Base-by-base conservation (phyloP, 1,139 yeast species). In the Kurtzmaniella quercitrusa region DNA sequence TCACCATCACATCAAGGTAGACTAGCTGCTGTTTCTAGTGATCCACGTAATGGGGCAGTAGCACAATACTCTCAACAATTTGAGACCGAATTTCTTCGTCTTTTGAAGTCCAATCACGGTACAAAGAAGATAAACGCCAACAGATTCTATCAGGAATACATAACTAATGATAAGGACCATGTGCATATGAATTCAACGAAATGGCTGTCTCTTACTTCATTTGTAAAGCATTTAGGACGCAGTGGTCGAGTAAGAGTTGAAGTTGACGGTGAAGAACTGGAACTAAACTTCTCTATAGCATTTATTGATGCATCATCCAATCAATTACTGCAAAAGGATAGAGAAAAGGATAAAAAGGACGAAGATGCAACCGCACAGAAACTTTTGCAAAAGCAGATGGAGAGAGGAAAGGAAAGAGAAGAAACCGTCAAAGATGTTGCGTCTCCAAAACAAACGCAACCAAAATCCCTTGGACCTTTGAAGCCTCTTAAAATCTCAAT, bases 101-200 rank as follows among this genome's bases (percentile, higher is more conserved):
- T 84, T 19, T 63, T 93, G 45, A 68, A 78, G 38, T 65, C 78
- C 19, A 74, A 78, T 38, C 98, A 93, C 58, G 96, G 97, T 2
- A 89, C 88, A 43, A 89, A 88, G 59, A 66, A 68, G 46, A 76
- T 91, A 41, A 83, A 82, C 48, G 94, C 93, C 8, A 93, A 94
- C 62, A 76, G 80, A 56, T 88, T 88, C 57, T 93, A 93, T 65
- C 96, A 91, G 54, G 97, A 91, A 59, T 86, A 85, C 55, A 84
- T 86, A 42, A 65, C 75, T 44, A 77, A 77, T 49, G 88, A 89
- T 57, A 78, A 80, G 54, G 80, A 87, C 44, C 98, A 93, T 60
- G 69, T 89, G 4, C 98, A 91, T 59, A 80, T 93, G 84, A 89
- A 88, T 57, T 82, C 97, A 2, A 93, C 98, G 1, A 71, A 72